A percentile compares a stretch with the other conserved stretches of the same genome.
These are phyloP conservation scores for Paramecium sonneborni DNA, from an alignment of 73 alveolate genomes.

Conservation along the genomic window DNA sequence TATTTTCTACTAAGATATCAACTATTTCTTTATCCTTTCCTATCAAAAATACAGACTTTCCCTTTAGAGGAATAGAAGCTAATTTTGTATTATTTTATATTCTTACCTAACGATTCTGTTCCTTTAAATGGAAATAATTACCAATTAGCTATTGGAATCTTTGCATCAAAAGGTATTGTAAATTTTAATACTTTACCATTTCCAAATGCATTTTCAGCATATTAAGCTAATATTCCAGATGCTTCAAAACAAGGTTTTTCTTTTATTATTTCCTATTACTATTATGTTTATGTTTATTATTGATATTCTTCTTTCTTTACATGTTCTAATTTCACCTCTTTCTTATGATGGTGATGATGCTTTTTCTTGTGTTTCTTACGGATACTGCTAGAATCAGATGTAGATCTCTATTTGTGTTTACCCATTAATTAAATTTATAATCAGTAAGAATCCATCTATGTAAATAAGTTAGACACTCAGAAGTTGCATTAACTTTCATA, in stretches of 20 bases:
- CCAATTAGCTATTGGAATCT: conserved; percentile 64
- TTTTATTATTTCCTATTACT: background rate
- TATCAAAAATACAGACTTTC: conserved; percentile 64
- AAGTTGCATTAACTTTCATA: conserved; percentile 1
- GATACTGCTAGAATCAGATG: background rate
- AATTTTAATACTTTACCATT: conserved; percentile 32
- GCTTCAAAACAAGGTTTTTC: conserved; percentile 68
- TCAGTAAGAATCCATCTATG: background rate
- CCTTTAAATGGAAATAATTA: conserved; percentile 63
- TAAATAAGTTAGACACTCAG: conserved; percentile 5
- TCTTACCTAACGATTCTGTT: conserved; percentile 18
- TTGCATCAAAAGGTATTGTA: conserved; percentile 68
- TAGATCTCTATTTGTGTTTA: background rate
- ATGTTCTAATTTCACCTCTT: background rate
- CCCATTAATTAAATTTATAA: conserved; percentile 7
- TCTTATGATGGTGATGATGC: background rate
- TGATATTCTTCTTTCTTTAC: background rate
- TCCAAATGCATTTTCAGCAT: conserved; percentile 53
- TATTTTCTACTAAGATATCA: conserved; percentile 87
- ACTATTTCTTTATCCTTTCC: conserved; percentile 93
- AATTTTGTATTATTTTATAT: background rate
- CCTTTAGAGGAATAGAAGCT: conserved; percentile 59
- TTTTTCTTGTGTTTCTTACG: background rate
- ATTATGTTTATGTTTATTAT: background rate
- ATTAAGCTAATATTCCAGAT: conserved; percentile 72